Evolutionary conservation across 805 yeast genomes (phyloP).

Genomic region (Suhomyces xylopsoci): DNA sequence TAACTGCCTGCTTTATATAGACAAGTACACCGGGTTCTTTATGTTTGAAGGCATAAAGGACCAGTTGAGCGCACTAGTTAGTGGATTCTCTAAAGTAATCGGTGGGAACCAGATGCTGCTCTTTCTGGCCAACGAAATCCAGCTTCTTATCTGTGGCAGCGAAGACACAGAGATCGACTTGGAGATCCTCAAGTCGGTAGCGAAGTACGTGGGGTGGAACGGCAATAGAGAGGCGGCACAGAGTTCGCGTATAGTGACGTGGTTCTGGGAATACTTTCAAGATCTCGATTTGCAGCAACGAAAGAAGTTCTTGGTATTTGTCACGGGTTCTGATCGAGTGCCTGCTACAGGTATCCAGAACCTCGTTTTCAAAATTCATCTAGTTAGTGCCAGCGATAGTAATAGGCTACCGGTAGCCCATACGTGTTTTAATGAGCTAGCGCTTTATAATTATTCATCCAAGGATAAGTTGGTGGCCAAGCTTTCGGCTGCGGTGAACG

Average conservation of each 20-base stretch:
- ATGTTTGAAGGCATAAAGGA: constrained; percentile 51
- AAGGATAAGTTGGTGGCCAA: constrained; percentile 55
- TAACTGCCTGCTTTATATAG: constrained; percentile 61
- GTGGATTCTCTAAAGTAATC: constrained; percentile 73
- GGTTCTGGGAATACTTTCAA: constrained; percentile 89
- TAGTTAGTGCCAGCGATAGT: constrained; percentile 31
- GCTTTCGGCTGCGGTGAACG: constrained; percentile 65
- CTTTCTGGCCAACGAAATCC: constrained; percentile 80
- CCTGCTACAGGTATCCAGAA: constrained; percentile 91
- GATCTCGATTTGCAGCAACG: constrained; percentile 46
- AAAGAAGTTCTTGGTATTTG: constrained; percentile 64
- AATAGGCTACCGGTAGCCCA: constrained; percentile 79
- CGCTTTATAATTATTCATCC: constrained; percentile 63
- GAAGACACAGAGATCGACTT: constrained; percentile 65
- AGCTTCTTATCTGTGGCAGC: constrained; percentile 72
- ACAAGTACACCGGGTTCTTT: constrained; percentile 58
- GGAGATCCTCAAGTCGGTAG: constrained; percentile 62
- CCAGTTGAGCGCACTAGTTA: constrained; percentile 57
- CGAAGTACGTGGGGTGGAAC: constrained; percentile 70
- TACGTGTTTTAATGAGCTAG: constrained; percentile 90
- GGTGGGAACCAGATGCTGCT: constrained; percentile 79
- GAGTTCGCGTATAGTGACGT: constrained; percentile 46
- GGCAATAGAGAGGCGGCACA: constrained; percentile 31
- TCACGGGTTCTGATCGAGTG: constrained; percentile 87
- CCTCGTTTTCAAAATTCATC: constrained; percentile 67